These are phyloP conservation scores for Nicotiana tomentosiformis DNA, from an alignment of 257 asterid species.

Conservation along the genomic window DNA sequence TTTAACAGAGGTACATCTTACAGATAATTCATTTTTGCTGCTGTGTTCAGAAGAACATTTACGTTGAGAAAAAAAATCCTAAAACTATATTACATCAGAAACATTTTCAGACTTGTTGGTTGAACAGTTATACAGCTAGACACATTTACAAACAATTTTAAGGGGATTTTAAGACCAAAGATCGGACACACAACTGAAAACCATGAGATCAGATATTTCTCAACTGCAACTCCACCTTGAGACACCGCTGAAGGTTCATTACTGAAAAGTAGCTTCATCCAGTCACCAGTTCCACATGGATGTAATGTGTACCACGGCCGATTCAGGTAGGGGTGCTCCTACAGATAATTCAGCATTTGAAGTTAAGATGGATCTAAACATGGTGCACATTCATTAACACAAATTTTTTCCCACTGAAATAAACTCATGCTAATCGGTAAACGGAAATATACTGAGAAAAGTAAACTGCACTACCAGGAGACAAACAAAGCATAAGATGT, in stretches of 20 bases:
- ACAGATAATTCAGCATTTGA: slow-evolving; percentile 2
- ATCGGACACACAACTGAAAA: slow-evolving; percentile 72
- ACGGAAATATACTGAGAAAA: neutral
- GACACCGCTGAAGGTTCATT: slow-evolving; percentile 24
- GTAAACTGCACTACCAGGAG: neutral
- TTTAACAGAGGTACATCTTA: neutral
- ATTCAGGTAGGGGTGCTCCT: slow-evolving; percentile 77
- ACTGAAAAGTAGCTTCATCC: slow-evolving; percentile 71
- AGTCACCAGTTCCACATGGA: slow-evolving; percentile 87
- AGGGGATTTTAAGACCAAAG: slow-evolving; percentile 59
- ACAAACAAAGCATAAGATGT: too few species aligned
- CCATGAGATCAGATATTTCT: slow-evolving; percentile 63
- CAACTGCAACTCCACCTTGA: slow-evolving; percentile 21
- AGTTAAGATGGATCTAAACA: neutral
- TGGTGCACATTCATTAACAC: neutral
- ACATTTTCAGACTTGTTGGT: neutral
- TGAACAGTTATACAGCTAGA: neutral
- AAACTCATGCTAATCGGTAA: neutral
- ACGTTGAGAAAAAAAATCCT: neutral
- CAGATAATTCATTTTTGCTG: neutral
- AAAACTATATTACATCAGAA: neutral
- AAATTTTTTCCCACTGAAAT: neutral
- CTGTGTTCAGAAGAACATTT: neutral
- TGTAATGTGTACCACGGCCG: slow-evolving; percentile 82
- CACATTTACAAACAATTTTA: slow-evolving; percentile 31